A percentile compares a stretch with the other conserved stretches of the same genome.
These are phyloP conservation scores for Boletellus deceptivus DNA, from an alignment of 1,284 basidiomycete genomes.

Conservation along the genomic window DNA sequence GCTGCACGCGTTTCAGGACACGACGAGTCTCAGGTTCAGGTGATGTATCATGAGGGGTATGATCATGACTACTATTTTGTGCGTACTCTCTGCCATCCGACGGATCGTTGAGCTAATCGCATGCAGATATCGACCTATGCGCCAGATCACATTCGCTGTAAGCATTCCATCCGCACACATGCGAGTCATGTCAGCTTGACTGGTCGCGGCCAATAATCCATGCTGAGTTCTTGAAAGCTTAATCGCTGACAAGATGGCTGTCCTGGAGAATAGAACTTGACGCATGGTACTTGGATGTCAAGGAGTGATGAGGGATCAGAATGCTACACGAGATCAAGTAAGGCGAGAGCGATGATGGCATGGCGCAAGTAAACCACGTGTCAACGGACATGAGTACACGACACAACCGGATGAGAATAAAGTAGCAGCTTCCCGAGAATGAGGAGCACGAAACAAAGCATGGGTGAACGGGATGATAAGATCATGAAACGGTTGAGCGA, in stretches of 20 bases:
- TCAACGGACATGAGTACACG: slow-evolving; percentile 3
- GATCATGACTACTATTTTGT: slow-evolving; percentile 95
- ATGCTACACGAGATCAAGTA: slow-evolving; percentile 2
- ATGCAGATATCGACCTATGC: slow-evolving; percentile 79
- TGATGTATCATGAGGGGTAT: slow-evolving; percentile 85
- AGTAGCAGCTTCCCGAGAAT: neutral
- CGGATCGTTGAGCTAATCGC: slow-evolving; percentile 67
- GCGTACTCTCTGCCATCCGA: slow-evolving; percentile 39
- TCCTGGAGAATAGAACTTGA: slow-evolving; percentile 9
- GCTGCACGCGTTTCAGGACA: slow-evolving; percentile 74
- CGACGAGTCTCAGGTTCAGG: slow-evolving; percentile 73
- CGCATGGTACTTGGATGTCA: slow-evolving; percentile 1
- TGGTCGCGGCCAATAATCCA: slow-evolving; percentile 53
- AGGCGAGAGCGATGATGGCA: neutral
- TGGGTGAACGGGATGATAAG: neutral
- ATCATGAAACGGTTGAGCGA: slow-evolving; percentile 21
- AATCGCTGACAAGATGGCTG: slow-evolving; percentile 16
- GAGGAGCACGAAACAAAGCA: neutral
- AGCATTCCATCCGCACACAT: slow-evolving; percentile 26
- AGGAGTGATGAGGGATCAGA: neutral
- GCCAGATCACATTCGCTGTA: slow-evolving; percentile 55
- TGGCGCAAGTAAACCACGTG: neutral
- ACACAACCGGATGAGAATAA: neutral
- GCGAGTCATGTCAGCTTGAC: neutral
- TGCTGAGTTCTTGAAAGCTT: slow-evolving; percentile 73